Evolutionary conservation across 2,329 filamentous ascomycete genomes (phyloP).

Genomic region (Hypoxylon sp.): DNA sequence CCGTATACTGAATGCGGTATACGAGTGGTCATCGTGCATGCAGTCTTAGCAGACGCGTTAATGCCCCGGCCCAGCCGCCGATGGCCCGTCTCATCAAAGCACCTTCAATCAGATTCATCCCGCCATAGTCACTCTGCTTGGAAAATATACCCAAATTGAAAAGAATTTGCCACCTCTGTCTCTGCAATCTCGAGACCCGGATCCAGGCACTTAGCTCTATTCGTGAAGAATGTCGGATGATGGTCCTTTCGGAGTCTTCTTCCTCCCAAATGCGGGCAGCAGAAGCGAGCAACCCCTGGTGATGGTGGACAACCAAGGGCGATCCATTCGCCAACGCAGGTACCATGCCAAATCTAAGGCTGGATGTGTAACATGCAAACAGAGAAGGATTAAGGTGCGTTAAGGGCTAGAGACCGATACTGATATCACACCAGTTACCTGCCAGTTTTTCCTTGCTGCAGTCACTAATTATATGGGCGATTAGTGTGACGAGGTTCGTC

Average conservation of each 20-base stretch:
- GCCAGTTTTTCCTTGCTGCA: background rate
- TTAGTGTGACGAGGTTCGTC: slow-evolving; percentile 26
- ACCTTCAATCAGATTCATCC: background rate
- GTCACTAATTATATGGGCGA: background rate
- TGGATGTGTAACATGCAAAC: slow-evolving; percentile 25
- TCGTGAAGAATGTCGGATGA: background rate
- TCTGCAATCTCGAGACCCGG: background rate
- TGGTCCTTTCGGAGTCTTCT: background rate
- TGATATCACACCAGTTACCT: background rate
- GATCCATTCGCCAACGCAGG: slow-evolving; percentile 17
- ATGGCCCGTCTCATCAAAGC: background rate
- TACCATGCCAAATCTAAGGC: slow-evolving; percentile 21
- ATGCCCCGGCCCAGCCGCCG: background rate
- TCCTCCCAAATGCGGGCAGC: background rate
- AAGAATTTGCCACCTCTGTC: background rate
- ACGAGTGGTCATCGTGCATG: slow-evolving; percentile 1
- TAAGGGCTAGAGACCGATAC: background rate
- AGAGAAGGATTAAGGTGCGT: slow-evolving; percentile 26
- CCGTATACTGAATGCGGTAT: slow-evolving; percentile 9
- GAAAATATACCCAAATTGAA: background rate
- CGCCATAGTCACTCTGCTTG: background rate
- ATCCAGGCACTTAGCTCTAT: background rate
- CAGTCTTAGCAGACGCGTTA: background rate
- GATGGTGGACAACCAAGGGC: slow-evolving; percentile 20
- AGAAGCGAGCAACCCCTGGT: background rate